Conservation (phyloP, 345 rosid genomes). For the Stellera chamaejasme region DNA sequence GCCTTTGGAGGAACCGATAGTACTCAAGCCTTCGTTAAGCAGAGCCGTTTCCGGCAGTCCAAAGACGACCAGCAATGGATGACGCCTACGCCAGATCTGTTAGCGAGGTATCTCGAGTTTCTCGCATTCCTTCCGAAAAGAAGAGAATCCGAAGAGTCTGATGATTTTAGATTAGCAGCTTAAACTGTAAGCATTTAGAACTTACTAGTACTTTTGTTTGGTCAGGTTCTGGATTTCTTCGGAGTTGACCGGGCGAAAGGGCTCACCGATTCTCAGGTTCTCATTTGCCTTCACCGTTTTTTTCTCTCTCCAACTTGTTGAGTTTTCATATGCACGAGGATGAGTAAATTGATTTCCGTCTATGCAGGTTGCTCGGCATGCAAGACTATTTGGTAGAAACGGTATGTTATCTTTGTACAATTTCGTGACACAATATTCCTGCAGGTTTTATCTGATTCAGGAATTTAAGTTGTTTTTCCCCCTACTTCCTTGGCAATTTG, state of each 20-base stretch:
- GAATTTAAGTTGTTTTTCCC: constrained; percentile 2
- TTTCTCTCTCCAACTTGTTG: background rate
- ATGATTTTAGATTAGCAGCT: background rate
- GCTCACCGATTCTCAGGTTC: constrained; percentile 88
- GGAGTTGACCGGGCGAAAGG: constrained; percentile 72
- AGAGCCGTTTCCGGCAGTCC: constrained; percentile 2
- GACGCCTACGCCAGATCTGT: constrained; percentile 95
- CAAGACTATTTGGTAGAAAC: constrained; percentile 56
- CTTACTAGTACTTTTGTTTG: constrained; percentile 6
- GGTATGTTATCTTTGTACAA: constrained; percentile 32
- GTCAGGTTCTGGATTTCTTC: constrained; percentile 85
- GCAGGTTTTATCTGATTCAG: background rate
- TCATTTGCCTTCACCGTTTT: background rate
- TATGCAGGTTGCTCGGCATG: constrained; percentile 63
- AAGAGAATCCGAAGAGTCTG: background rate
- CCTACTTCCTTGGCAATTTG: constrained; percentile 16
- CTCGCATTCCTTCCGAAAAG: constrained; percentile 4
- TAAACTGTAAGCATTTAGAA: background rate
- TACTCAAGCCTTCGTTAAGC: background rate
- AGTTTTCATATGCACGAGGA: background rate
- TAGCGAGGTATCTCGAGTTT: constrained; percentile 53
- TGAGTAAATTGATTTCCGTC: constrained; percentile 6
- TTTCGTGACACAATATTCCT: too few relatives aligned
- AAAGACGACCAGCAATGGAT: constrained; percentile 42
- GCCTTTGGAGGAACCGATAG: background rate